Percentiles rank a stretch among this genome's conserved stretches.
Conservation (phyloP, 1,284 basidiomycete species). For the Fomitiporia mediterranea region DNA sequence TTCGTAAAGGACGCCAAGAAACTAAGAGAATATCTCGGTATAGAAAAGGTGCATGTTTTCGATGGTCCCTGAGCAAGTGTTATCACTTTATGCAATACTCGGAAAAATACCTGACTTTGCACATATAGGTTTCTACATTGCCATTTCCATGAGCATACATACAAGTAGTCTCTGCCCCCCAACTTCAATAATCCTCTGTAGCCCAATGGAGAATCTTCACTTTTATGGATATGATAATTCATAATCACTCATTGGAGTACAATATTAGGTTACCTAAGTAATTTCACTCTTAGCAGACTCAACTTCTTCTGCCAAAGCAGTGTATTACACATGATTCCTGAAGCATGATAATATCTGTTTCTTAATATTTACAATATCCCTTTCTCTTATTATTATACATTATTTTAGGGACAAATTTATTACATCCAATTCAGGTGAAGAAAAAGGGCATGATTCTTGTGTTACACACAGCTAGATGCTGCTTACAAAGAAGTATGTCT, state of each 20-base stretch:
- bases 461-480: slow-evolving; percentile 78
- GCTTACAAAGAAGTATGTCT: slow-evolving; percentile 63
- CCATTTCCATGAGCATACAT: slow-evolving; percentile 86
- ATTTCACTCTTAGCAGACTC: slow-evolving; percentile 55
- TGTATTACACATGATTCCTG: slow-evolving; percentile 80
- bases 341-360: slow-evolving; percentile 61
- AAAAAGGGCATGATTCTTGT: slow-evolving; percentile 77
- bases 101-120: not conserved
- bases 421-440: slow-evolving; percentile 76
- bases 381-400: not conserved
- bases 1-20: slow-evolving; percentile 88
- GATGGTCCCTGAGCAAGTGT: slow-evolving; percentile 79
- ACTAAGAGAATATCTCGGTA: slow-evolving; percentile 64
- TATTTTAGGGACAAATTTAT: slow-evolving; percentile 71
- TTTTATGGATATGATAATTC: slow-evolving; percentile 52
- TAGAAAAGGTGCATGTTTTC: slow-evolving; percentile 88
- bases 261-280: slow-evolving; percentile 6
- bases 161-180: slow-evolving; percentile 43
- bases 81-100: not conserved
- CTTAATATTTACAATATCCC: too few species aligned
- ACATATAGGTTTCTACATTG: slow-evolving; percentile 78
- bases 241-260: not conserved
- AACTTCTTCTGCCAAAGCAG: slow-evolving; percentile 92
- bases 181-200: slow-evolving; percentile 31
- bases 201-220: slow-evolving; percentile 73